Evolutionary conservation across 2,329 filamentous ascomycete species (phyloP).

Genomic region (Clarireedia monteithiana): DNA sequence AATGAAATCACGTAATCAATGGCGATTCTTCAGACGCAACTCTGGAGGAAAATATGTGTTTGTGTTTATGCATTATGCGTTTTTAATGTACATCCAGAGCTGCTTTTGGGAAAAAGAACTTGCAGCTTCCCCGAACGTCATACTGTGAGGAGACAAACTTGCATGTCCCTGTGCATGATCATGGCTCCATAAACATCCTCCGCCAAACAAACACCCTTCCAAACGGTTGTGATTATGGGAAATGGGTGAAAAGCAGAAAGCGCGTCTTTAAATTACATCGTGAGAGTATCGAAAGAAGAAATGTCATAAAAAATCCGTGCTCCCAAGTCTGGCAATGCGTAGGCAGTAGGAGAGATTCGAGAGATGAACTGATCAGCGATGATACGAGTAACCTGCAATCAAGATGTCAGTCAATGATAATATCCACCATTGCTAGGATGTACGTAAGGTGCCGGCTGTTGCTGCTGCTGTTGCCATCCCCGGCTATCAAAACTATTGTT

Average conservation of each 20-base stretch:
- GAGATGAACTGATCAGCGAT: constrained; percentile 8
- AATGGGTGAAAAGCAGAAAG: not conserved
- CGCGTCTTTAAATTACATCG: constrained; percentile 1
- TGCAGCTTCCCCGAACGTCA: constrained; percentile 12
- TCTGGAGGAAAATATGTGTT: not conserved
- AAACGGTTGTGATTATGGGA: not conserved
- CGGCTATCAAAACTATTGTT: constrained; percentile 4
- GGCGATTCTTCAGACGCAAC: no score
- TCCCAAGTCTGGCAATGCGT: no score
- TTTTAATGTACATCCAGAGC: constrained; percentile 7
- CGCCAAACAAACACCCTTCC: not conserved
- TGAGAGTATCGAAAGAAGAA: not conserved
- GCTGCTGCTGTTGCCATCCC: constrained; percentile 8
- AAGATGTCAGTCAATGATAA: constrained; percentile 11
- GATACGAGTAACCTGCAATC: constrained; percentile 9
- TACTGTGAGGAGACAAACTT: constrained; percentile 1
- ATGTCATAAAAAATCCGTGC: not conserved
- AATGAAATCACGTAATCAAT: not conserved
- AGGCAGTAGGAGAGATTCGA: not conserved
- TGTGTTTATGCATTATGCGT: not conserved
- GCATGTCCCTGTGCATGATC: constrained; percentile 7
- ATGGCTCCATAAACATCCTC: constrained; percentile 3
- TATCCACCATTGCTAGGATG: constrained; percentile 7
- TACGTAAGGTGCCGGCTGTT: not conserved
- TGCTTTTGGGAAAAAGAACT: not conserved